Conservation (phyloP, 1,284 basidiomycete genomes). For the Laetiporus sulphureus region DNA sequence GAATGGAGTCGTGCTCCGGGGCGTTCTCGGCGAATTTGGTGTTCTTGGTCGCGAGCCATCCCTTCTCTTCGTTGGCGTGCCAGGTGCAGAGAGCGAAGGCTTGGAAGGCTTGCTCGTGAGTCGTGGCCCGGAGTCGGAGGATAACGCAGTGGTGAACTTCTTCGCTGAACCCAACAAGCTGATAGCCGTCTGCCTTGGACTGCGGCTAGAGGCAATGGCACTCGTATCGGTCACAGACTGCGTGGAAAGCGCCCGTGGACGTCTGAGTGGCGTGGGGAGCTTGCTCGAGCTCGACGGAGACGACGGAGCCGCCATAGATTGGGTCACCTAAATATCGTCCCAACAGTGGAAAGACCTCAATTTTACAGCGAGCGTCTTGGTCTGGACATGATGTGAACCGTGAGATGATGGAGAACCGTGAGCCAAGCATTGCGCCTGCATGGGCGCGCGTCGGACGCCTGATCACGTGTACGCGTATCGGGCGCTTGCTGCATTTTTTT, state of each 20-base stretch:
- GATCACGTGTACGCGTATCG: too few species aligned
- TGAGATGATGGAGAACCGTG: too few species aligned
- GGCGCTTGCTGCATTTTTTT: too few species aligned
- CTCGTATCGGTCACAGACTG: constrained; percentile 30
- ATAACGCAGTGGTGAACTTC: constrained; percentile 62
- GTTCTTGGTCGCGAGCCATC: constrained; percentile 42
- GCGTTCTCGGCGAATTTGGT: constrained; percentile 32
- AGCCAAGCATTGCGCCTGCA: too few species aligned
- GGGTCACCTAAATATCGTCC: too few species aligned
- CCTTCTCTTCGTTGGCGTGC: constrained; percentile 42
- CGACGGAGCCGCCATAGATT: constrained; percentile 13
- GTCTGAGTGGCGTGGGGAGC: constrained; percentile 48
- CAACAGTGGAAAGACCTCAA: too few species aligned
- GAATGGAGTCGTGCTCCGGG: constrained; percentile 28
- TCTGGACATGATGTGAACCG: too few species aligned
- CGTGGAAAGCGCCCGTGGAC: too few species aligned
- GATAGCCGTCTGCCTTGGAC: constrained; percentile 29
- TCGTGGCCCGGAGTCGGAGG: constrained; percentile 49
- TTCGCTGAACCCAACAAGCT: constrained; percentile 46
- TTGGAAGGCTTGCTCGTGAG: constrained; percentile 28
- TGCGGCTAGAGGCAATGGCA: constrained; percentile 10
- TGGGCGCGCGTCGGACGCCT: too few species aligned
- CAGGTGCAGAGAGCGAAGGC: constrained; percentile 40
- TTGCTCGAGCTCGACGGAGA: background rate
- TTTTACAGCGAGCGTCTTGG: too few species aligned